Evolutionary conservation across 495 filamentous ascomycete genomes (phyloP), one percentile per base, ranked within the genome.

Genomic region (Chaetomium tenue): DNA sequence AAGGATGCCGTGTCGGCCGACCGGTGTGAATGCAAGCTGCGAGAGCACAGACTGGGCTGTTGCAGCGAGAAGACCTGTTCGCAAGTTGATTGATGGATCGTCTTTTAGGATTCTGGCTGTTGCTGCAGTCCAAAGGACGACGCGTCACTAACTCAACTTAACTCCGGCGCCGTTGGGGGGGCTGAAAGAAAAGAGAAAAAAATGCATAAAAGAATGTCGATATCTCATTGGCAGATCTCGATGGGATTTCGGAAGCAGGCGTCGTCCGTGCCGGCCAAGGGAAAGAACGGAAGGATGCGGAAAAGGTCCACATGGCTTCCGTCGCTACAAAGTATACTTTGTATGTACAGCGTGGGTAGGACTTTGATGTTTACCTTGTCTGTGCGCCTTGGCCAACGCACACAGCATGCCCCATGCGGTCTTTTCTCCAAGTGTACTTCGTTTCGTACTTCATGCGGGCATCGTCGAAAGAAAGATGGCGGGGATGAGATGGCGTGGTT

Each of bases 81-180:
- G 47, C 47, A 9, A 22, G 44, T 5, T 44, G 40, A 47, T n/a
- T 47, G 44, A 22, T 51, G 48, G 48, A 26, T 51, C 48, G 48
- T 23, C 48, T 11, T 28, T 23, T 11, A 51, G 48, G 16, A 51
- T 51, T 15, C 15, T 22, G 44, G 33, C 48, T 52, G 23, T 23
- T 52, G 48, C 23, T 26, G 48, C 20, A 50, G 20, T 8, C 46
- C 46, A 50, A 23, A 18, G 44, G n/a, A 47, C 46, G 46, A 26
- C 48, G 48, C 48, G 48, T 52, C 48, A 52, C 48, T 26, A 50
- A 13, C 26, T 23, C 2, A 18, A 18, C 20, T 50, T 54, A 33
- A 30, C 52, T 54, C 52, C 52, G 52, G 52, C 6, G 52, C 52
- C 52, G 52, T 54, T 54, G 15, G 13, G 28, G 33, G 50, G 48